Conservation (phyloP, 768 basidiomycete species). For the Suillus cothurnatus region DNA sequence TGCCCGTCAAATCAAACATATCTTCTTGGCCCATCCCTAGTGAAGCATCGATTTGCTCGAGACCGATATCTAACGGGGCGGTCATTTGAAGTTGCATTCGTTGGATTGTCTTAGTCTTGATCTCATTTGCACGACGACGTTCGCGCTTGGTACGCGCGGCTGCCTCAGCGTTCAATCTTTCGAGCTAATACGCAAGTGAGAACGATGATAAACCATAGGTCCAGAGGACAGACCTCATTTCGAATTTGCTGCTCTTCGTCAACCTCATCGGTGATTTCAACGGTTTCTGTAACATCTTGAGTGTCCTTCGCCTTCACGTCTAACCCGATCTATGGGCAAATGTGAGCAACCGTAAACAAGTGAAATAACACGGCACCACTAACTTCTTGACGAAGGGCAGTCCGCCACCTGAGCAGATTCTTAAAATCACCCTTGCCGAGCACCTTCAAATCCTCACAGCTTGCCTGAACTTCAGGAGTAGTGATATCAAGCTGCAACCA, state of each 20-base stretch:
- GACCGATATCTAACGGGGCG: constrained; percentile 93
- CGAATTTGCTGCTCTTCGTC: constrained; percentile 91
- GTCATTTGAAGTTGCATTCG: constrained; percentile 98
- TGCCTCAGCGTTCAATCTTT: constrained; percentile 78
- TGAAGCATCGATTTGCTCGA: constrained; percentile 78
- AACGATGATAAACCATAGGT: constrained; percentile 12
- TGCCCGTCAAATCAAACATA: constrained; percentile 79
- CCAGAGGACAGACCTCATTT: constrained; percentile 65
- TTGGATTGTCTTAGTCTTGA: constrained; percentile 84
- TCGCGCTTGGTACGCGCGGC: constrained; percentile 75
- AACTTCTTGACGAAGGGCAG: constrained; percentile 86
- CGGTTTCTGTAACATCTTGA: constrained; percentile 75
- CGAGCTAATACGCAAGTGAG: constrained; percentile 54
- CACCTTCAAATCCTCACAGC: constrained; percentile 92
- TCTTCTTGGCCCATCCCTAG: constrained; percentile 80
- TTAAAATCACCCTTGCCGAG: constrained; percentile 99
- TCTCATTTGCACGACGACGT: constrained; percentile 84
- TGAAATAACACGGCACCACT: constrained; percentile 4
- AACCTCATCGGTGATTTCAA: constrained; percentile 64
- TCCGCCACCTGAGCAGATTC: constrained; percentile 86
- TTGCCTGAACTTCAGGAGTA: constrained; percentile 76
- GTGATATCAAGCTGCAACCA: constrained; percentile 78
- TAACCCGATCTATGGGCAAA: constrained; percentile 64
- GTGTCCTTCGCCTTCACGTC: constrained; percentile 76
- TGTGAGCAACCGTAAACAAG: constrained; percentile 10